phyloP scores from a whole-genome alignment of 306 rosid species.

The Delonix regia region DNA sequence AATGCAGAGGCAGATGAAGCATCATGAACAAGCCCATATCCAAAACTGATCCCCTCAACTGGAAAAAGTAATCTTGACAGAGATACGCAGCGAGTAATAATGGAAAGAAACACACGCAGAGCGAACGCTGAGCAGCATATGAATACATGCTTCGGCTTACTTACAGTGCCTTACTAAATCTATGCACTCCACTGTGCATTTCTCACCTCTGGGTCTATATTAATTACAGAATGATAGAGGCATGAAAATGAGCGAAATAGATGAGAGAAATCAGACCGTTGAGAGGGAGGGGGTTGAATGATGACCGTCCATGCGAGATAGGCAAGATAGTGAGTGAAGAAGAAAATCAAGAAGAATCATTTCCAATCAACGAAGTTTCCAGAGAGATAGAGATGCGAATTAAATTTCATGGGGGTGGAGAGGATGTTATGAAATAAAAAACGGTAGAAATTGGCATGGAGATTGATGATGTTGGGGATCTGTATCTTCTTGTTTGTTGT shows the following conservation, averaged over 20 bases:
- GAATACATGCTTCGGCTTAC: conserved; percentile 1
- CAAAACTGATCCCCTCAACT: conserved; percentile 33
- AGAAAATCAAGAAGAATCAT: conserved; percentile 41
- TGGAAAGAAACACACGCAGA: conserved; percentile 20
- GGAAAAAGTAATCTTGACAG: conserved; percentile 10
- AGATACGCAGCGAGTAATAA: conserved; percentile 4
- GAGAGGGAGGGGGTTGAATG: conserved; percentile 46
- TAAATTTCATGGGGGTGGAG: neutral
- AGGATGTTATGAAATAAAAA: conserved; percentile 21
- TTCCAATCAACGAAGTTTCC: conserved; percentile 29
- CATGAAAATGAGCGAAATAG: conserved; percentile 45
- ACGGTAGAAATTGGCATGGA: conserved; percentile 39
- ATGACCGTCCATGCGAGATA: conserved; percentile 52
- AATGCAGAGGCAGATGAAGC: conserved; percentile 41
- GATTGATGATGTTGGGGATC: conserved; percentile 67
- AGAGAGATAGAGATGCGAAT: neutral
- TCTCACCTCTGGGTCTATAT: neutral
- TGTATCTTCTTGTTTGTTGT: conserved; percentile 27
- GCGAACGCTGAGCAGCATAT: conserved; percentile 7
- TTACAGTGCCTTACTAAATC: neutral
- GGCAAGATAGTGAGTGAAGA: conserved; percentile 14
- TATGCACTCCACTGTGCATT: neutral
- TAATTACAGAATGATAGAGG: conserved; percentile 27
- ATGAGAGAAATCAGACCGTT: conserved; percentile 58
- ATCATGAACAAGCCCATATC: conserved; percentile 48